Evolutionary conservation across 495 filamentous ascomycete genomes (phyloP).

Genomic region (Hypoxylon cercidicola): DNA sequence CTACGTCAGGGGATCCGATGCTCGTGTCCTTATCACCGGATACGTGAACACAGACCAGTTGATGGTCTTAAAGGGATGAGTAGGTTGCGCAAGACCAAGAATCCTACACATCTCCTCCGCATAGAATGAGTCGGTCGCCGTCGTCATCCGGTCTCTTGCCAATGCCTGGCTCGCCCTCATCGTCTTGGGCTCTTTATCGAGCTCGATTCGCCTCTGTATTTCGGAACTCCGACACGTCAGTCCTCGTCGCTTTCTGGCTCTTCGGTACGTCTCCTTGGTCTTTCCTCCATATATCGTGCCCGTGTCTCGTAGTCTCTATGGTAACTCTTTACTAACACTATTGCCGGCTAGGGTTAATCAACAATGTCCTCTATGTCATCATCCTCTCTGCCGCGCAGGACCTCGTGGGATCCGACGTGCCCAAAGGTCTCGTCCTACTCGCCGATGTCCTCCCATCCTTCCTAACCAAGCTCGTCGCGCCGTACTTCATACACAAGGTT

Average conservation of each 20-base stretch:
- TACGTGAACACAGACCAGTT: no score
- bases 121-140: slow-evolving; percentile 45
- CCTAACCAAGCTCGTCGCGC: slow-evolving; percentile 84
- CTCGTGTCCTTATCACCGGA: neutral
- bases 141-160: slow-evolving; percentile 67
- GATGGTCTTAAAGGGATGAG: no score
- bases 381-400: slow-evolving; percentile 96
- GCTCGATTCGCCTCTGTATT: slow-evolving; percentile 72
- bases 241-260: slow-evolving; percentile 88
- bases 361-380: slow-evolving; percentile 98
- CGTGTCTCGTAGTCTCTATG: no score
- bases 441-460: slow-evolving; percentile 92
- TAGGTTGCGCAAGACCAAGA: no score
- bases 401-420: slow-evolving; percentile 84
- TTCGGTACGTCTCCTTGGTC: slow-evolving; percentile 71
- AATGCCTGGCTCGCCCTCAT: slow-evolving; percentile 76
- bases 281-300: neutral
- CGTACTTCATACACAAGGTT: slow-evolving; percentile 90
- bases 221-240: slow-evolving; percentile 73
- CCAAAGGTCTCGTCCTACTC: slow-evolving; percentile 92
- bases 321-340: slow-evolving; percentile 12
- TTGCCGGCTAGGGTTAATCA: slow-evolving; percentile 80
- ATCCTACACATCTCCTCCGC: neutral
- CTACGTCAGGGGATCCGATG: neutral
- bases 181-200: slow-evolving; percentile 76